Evolutionary conservation across 2,329 filamentous ascomycete species (phyloP).

Genomic region (Apiospora kogelbergensis): DNA sequence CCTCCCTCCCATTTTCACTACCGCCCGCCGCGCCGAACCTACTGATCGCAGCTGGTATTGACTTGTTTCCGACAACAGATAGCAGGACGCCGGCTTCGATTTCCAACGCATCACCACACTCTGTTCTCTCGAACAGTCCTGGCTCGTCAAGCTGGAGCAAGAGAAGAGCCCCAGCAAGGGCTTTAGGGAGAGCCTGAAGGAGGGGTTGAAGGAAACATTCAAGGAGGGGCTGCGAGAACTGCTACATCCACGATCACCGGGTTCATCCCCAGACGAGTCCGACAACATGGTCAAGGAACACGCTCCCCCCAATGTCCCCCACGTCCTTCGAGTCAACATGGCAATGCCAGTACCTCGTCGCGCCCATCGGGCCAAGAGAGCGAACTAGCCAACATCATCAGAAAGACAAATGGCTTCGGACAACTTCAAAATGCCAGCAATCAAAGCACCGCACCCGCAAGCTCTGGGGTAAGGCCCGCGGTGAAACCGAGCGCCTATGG

Average conservation of each 20-base stretch:
- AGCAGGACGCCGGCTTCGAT: conserved; percentile 31
- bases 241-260: conserved; percentile 15
- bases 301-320: conserved; percentile 44
- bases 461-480: conserved; percentile 21
- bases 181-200: conserved; percentile 17
- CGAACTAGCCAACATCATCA: conserved; percentile 16
- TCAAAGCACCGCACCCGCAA: background rate
- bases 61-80: conserved; percentile 19
- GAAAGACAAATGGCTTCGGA: conserved; percentile 17
- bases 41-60: background rate
- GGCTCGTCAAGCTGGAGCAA: conserved; percentile 11
- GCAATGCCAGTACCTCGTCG: conserved; percentile 21
- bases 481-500: conserved; percentile 25
- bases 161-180: conserved; percentile 13
- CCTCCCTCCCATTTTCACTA: background rate
- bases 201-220: conserved; percentile 16
- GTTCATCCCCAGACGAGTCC: conserved; percentile 6
- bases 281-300: conserved; percentile 47
- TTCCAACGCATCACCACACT: conserved; percentile 34
- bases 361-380: conserved; percentile 18
- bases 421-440: background rate
- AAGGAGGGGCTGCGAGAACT: conserved; percentile 14
- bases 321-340: conserved; percentile 37
- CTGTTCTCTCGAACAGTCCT: conserved; percentile 21
- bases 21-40: background rate